A percentile compares a stretch with the other conserved stretches of the same genome.
phyloP scores from a whole-genome alignment of 106 monocot species.

The Dioscorea dumetorum region DNA sequence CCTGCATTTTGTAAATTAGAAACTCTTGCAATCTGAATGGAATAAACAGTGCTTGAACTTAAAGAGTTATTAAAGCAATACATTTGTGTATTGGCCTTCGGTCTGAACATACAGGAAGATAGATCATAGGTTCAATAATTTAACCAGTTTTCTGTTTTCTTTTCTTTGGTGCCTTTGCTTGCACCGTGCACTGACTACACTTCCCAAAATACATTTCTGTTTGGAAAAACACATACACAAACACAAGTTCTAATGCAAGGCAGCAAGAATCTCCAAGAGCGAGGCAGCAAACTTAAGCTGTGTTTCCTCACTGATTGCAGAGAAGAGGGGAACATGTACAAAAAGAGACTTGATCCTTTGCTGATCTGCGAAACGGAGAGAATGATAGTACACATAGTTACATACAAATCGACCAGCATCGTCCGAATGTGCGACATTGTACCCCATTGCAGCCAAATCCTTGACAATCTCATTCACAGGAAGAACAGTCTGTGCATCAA shows the following conservation, averaged over 20 bases:
- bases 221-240: too few relatives aligned
- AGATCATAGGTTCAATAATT: too few relatives aligned
- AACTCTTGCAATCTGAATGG: too few relatives aligned
- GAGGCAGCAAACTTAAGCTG: conserved; percentile 86
- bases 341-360: conserved; percentile 67
- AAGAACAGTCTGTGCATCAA: conserved; percentile 41
- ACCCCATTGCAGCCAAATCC: conserved; percentile 45
- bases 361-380: conserved; percentile 67
- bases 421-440: conserved; percentile 48
- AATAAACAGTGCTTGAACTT: too few relatives aligned
- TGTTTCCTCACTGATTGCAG: conserved; percentile 69
- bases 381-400: conserved; percentile 88
- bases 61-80: too few relatives aligned
- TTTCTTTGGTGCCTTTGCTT: too few relatives aligned
- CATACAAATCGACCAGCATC: conserved; percentile 87
- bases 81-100: too few relatives aligned
- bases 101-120: too few relatives aligned
- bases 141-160: too few relatives aligned
- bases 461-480: conserved; percentile 44
- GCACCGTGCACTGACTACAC: too few relatives aligned
- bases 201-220: too few relatives aligned
- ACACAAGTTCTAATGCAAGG: conserved; percentile 10
- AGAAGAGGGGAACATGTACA: conserved; percentile 91
- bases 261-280: conserved; percentile 73
- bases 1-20: too few relatives aligned